Evolutionary conservation across 1,284 basidiomycete species (phyloP), one percentile per base, ranked within the genome.

Genomic region (Leucoagaricus sp.): DNA sequence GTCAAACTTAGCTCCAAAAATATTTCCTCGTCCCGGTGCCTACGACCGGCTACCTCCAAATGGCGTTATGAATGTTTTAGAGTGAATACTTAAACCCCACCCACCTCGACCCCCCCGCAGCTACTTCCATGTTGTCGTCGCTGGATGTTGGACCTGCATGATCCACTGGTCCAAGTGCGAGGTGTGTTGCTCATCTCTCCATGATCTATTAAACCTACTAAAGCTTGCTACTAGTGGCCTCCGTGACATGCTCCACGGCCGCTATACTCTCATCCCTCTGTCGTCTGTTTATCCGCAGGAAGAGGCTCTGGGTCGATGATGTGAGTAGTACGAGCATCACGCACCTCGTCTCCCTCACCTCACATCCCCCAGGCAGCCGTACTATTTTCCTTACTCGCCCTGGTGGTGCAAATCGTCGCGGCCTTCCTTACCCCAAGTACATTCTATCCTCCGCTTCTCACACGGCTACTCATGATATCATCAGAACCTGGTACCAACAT

Each of bases 221-320:
- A 2, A 8, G 13, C 12, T 12, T 10, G 15, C 26, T n/a, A 9
- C 31, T 19, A 54, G 53, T 54, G 13, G 38, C 53, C 28, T 47
- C 31, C 25, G 53, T 47, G 6, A 41, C 62, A 45, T 65, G 64
- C 49, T 63, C 64, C 26, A 55, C 59, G 21, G 40, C 70, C 19
- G 75, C 75, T 17, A 69, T 75, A 45, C 64, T 63, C 25, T 70
- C 68, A 51, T 77, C 75, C 19, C 26, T 66, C 29, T 62, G 66
- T 42, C 70, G 75, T 3, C 59, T 77, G 10, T 72, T 60, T 54
- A 64, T 75, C 23, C 70, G 76, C 21, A 64, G 73, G 49, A 49
- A 49, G 7, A 56, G 42, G 29, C 44, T 60, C 13, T 62, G 61
- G 61, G 19, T 60, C 13, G 64, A 65, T 42, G 64, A 64, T 50